These are phyloP conservation scores for Populus euphratica DNA, from an alignment of 345 rosid genomes.

Conservation along the genomic window DNA sequence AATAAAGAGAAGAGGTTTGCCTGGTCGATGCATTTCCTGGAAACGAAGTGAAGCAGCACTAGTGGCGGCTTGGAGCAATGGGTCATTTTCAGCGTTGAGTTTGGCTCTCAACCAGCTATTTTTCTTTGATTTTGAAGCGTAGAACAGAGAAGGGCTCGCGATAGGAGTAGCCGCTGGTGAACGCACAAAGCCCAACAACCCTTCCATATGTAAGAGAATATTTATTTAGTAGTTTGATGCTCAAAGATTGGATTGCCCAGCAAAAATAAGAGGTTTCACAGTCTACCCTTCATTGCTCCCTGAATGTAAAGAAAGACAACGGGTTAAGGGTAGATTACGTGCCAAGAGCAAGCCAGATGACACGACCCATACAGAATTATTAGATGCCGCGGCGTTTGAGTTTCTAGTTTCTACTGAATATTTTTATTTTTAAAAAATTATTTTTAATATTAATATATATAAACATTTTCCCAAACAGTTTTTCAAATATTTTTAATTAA, in stretches of 20 bases:
- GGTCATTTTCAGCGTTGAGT: slow-evolving; percentile 46
- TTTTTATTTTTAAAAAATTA: too few species aligned
- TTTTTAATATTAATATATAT: too few species aligned
- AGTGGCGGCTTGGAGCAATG: slow-evolving; percentile 55
- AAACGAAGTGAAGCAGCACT: slow-evolving; percentile 70
- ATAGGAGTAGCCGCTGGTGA: slow-evolving; percentile 8
- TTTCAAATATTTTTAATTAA: too few species aligned
- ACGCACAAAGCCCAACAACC: slow-evolving; percentile 16
- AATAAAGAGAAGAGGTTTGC: slow-evolving; percentile 22
- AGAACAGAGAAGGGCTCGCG: neutral
- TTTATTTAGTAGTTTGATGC: neutral
- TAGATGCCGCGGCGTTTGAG: too few species aligned
- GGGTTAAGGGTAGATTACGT: too few species aligned
- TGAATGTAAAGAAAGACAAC: too few species aligned
- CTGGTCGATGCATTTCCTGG: slow-evolving; percentile 69
- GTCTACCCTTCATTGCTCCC: neutral
- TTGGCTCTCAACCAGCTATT: slow-evolving; percentile 36
- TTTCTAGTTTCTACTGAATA: too few species aligned
- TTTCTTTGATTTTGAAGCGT: slow-evolving; percentile 20
- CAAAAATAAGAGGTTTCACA: neutral
- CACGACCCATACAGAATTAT: too few species aligned
- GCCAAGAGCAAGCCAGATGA: too few species aligned
- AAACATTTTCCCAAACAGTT: too few species aligned
- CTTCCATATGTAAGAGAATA: slow-evolving; percentile 19
- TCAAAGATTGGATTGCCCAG: neutral